phyloP scores from a whole-genome alignment of 805 yeast genomes.

The Priceomyces carsonii region DNA sequence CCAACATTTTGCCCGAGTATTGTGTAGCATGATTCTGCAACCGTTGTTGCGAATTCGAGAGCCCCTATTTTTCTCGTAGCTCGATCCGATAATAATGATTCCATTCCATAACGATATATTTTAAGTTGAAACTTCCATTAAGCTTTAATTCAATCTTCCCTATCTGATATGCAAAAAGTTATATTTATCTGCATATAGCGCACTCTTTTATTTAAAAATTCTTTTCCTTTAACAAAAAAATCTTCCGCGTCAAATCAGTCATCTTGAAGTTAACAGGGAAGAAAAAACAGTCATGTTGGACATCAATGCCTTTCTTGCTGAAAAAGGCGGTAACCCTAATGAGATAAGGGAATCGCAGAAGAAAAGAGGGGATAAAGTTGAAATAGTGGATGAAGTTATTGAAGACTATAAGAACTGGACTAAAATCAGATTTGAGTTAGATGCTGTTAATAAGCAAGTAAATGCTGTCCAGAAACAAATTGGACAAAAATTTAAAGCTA shows the following conservation, averaged over 20 bases:
- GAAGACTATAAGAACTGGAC: slow-evolving; percentile 92
- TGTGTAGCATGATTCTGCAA: slow-evolving; percentile 39
- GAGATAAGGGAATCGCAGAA: slow-evolving; percentile 82
- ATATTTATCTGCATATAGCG: too few relatives aligned
- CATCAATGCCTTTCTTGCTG: slow-evolving; percentile 86
- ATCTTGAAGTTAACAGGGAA: too few relatives aligned
- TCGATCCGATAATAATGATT: slow-evolving; percentile 38
- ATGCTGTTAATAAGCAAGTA: slow-evolving; percentile 82
- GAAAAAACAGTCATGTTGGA: slow-evolving; percentile 71
- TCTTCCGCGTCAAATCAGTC: too few relatives aligned
- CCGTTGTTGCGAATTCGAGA: slow-evolving; percentile 33
- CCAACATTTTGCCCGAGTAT: slow-evolving; percentile 22
- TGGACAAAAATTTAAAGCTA: slow-evolving; percentile 88
- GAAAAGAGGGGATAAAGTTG: slow-evolving; percentile 94
- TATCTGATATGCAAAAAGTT: too few relatives aligned
- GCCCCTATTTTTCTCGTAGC: slow-evolving; percentile 27
- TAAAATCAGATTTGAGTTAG: slow-evolving; percentile 76
- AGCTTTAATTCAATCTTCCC: too few relatives aligned
- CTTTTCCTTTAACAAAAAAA: too few relatives aligned
- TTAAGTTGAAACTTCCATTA: too few relatives aligned
- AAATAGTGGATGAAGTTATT: slow-evolving; percentile 93
- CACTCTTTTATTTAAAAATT: too few relatives aligned
- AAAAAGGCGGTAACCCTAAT: slow-evolving; percentile 96
- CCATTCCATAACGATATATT: slow-evolving; percentile 26
- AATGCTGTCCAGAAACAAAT: slow-evolving; percentile 92